These are phyloP conservation scores for Plantago major DNA, from an alignment of 257 asterid genomes.

Conservation along the genomic window DNA sequence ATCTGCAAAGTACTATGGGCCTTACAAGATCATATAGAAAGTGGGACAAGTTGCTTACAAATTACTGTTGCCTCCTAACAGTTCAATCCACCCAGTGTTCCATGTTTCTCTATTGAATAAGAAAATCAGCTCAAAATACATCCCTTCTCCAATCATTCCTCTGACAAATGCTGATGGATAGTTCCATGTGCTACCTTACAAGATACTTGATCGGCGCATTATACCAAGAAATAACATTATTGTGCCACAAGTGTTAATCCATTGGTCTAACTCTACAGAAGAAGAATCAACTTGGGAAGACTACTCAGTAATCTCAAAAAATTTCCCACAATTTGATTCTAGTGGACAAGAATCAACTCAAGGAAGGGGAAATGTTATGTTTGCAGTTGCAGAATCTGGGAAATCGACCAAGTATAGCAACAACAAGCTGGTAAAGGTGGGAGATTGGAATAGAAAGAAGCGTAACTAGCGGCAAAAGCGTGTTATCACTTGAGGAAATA, in stretches of 20 bases:
- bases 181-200: not conserved
- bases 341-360: not conserved
- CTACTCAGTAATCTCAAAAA: not conserved
- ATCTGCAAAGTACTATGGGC: not conserved
- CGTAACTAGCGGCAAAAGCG: too few relatives aligned
- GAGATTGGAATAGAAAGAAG: too few relatives aligned
- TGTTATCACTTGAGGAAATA: too few relatives aligned
- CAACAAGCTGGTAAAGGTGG: too few relatives aligned
- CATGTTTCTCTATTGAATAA: not conserved
- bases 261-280: not conserved
- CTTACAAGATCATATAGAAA: not conserved
- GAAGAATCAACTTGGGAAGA: not conserved
- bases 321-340: not conserved
- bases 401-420: too few relatives aligned
- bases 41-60: not conserved
- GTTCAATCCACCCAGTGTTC: not conserved
- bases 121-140: not conserved
- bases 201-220: not conserved
- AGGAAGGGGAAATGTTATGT: not conserved
- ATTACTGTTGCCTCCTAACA: not conserved
- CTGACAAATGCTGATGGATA: not conserved
- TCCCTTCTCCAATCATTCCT: not conserved
- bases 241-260: not conserved
- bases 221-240: not conserved
- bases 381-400: too few relatives aligned